Evolutionary conservation across 345 rosid species (phyloP), one percentile per base, ranked within the genome.

Genomic region (Euphorbia peplus): DNA sequence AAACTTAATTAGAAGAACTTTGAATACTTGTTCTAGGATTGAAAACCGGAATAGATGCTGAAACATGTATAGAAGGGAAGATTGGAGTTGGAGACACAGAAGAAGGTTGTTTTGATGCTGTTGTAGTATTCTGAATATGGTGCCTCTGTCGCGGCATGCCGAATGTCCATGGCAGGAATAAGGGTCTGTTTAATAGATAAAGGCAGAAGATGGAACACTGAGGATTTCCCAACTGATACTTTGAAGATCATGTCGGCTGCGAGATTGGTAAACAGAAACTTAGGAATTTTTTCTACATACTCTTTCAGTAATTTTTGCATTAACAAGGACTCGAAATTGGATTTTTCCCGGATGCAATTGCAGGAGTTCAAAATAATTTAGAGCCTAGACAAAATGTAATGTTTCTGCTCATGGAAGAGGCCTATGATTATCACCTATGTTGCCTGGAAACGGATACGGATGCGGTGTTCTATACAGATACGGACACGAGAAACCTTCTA

Each of bases 111-210:
- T 83, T 69, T 64, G 87, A 83, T 64, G 83, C 78, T 64, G 44
- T 81, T 44, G 81, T 83, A 66, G 81, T 76, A 64, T 9, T 83
- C 84, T 35, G 83, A 83, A 71, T 76, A 83, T 70, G 84, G 84
- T 3, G 84, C 83, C 66, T 83, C 84, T 25, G 64, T 77, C 26
- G 83, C 84, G 25, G 81, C 83, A 46, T 78, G 66, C 66, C 72
- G 81, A 25, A 39, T 83, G 70, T 67, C 84, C 61, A 19, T 26
- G 74, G 81, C 71, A 12, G 83, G 84, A 58, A 71, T 74, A 53
- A 76, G 76, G 53, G 83, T 78, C 14, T 81, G 79, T 63, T 67
- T 78, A 18, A 5, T 76, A 12, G 83, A 83, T 77, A 83, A 80
- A 59, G 84, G 87, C 19, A 64, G 70, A 68, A 73, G 70, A 72